A percentile compares a stretch with the other conserved stretches of the same genome.
Conservation (phyloP, 495 filamentous ascomycete genomes). For the Podospora didyma region DNA sequence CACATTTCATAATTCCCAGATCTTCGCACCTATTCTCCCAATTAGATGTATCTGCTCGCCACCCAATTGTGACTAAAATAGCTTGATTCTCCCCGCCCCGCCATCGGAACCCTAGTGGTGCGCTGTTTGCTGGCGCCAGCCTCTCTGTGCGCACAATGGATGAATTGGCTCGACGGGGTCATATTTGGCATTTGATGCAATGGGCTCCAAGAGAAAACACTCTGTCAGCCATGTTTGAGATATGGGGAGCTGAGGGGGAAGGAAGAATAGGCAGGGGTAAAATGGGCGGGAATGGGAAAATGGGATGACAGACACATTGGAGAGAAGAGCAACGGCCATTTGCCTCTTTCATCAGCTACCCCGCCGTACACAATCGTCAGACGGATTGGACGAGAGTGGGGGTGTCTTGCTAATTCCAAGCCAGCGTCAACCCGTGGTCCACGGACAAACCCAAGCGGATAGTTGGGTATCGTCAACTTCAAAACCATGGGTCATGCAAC, state of each 20-base stretch:
- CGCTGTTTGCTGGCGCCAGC: slow-evolving; percentile 2
- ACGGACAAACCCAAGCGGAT: not conserved
- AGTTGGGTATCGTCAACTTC: slow-evolving; percentile 14
- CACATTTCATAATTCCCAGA: too few species aligned
- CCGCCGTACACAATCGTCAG: not conserved
- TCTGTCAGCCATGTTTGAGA: not conserved
- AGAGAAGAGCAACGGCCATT: too few species aligned
- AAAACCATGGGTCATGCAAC: slow-evolving; percentile 9
- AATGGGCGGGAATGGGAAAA: not conserved
- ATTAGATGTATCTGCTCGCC: not conserved
- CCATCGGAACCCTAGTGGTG: slow-evolving; percentile 9
- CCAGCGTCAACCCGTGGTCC: not conserved
- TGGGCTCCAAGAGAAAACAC: not conserved
- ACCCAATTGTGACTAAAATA: not conserved
- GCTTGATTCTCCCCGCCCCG: slow-evolving; percentile 1
- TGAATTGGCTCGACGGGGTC: not conserved
- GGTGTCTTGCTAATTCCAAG: not conserved
- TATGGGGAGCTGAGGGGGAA: not conserved
- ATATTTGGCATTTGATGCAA: not conserved
- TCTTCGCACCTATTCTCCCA: not conserved
- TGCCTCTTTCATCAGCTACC: not conserved
- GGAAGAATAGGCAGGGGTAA: not conserved
- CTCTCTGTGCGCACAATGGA: not conserved
- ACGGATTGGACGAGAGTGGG: not conserved
- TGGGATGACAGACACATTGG: not conserved